These are phyloP conservation scores for Cryptosporidium tyzzeri DNA, from an alignment of 169 alveolate species.

Conservation along the genomic window DNA sequence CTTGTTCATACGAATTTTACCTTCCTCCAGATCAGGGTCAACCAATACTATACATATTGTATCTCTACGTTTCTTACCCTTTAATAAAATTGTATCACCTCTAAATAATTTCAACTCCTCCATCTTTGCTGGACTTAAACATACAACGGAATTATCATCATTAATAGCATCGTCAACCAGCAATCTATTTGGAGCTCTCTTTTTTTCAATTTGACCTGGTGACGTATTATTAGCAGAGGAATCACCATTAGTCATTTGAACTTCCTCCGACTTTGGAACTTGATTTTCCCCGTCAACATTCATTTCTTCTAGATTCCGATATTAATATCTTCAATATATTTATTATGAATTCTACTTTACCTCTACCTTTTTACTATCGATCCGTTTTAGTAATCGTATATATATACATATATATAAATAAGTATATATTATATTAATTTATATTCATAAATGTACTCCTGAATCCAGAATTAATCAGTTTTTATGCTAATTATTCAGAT, in stretches of 20 bases:
- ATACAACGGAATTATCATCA: conserved; percentile 99
- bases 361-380: neutral
- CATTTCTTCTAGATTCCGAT: conserved; percentile 35
- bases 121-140: conserved; percentile 94
- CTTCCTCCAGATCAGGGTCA: conserved; percentile 96
- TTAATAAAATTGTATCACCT: conserved; percentile 98
- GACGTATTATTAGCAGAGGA: neutral
- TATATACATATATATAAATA: conserved; percentile 19
- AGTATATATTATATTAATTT: neutral
- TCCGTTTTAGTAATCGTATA: neutral
- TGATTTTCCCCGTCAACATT: conserved; percentile 69
- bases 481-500: neutral
- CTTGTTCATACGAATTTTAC: conserved; percentile 96
- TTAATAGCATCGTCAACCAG: conserved; percentile 98
- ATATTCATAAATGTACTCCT: neutral
- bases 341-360: neutral
- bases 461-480: neutral
- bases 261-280: conserved; percentile 46
- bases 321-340: neutral
- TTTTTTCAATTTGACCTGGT: conserved; percentile 80
- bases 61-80: conserved; percentile 98
- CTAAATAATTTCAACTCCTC: conserved; percentile 97
- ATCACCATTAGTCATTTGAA: conserved; percentile 43
- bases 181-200: conserved; percentile 91
- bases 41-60: conserved; percentile 98